A percentile compares a stretch with the other conserved stretches of the same genome.
These are phyloP conservation scores for Melastoma candidum DNA, from an alignment of 441 rosid genomes.

Conservation along the genomic window DNA sequence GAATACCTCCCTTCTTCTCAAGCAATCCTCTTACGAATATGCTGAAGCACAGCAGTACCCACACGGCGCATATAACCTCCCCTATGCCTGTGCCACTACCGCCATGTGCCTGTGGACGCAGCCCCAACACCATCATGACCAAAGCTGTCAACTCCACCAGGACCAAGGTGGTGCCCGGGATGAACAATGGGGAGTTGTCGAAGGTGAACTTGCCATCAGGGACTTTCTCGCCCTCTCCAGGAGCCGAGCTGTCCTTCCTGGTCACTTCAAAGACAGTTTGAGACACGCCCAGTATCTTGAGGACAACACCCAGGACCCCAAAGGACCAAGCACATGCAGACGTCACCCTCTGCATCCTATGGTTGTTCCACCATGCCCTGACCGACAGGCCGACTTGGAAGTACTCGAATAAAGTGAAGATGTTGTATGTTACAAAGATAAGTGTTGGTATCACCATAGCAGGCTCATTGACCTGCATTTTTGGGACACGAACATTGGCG, in stretches of 20 bases:
- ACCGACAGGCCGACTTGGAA: slow-evolving; percentile 21
- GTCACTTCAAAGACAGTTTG: slow-evolving; percentile 43
- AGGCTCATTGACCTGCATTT: slow-evolving; percentile 25
- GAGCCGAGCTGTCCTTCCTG: slow-evolving; percentile 23
- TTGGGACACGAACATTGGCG: no score
- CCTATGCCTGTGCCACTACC: slow-evolving; percentile 19
- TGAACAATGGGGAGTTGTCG: slow-evolving; percentile 32
- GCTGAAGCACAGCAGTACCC: slow-evolving; percentile 28
- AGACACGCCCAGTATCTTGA: slow-evolving; percentile 42
- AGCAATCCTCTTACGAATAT: slow-evolving; percentile 35
- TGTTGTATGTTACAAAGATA: slow-evolving; percentile 18
- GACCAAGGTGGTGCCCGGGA: slow-evolving; percentile 50
- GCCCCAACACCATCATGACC: slow-evolving; percentile 11
- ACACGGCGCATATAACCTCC: slow-evolving; percentile 24
- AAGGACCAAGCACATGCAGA: slow-evolving; percentile 32
- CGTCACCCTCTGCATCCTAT: slow-evolving; percentile 23
- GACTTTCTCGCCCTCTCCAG: slow-evolving; percentile 4
- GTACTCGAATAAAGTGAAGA: slow-evolving; percentile 25
- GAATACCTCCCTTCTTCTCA: slow-evolving; percentile 42
- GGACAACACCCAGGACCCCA: slow-evolving; percentile 21
- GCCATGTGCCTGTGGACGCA: slow-evolving; percentile 2
- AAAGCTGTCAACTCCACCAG: slow-evolving; percentile 33
- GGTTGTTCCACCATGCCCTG: slow-evolving; percentile 37
- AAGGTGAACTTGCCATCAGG: slow-evolving; percentile 31
- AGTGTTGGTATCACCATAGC: slow-evolving; percentile 13